Percentiles rank a stretch among this genome's conserved stretches.
These are phyloP conservation scores for Colletotrichum eleusines DNA, from an alignment of 2,329 filamentous ascomycete species.

Conservation along the genomic window DNA sequence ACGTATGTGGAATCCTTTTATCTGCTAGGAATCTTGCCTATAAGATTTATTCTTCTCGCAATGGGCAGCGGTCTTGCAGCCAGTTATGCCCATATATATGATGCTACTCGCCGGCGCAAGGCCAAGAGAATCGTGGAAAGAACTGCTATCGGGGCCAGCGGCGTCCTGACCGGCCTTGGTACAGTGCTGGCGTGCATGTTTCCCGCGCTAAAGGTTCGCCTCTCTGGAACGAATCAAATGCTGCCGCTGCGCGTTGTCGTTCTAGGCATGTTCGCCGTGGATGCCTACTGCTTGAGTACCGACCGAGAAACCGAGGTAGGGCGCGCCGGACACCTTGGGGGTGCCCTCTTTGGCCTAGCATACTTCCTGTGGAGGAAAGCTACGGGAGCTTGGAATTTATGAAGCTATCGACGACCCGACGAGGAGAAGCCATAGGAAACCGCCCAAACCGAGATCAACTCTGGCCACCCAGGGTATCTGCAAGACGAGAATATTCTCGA, in stretches of 20 bases:
- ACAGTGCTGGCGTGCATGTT: conserved; percentile 34
- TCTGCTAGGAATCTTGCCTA: conserved; percentile 13
- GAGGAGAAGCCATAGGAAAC: neutral
- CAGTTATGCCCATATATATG: conserved; percentile 10
- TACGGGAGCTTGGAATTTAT: conserved; percentile 16
- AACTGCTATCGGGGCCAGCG: conserved; percentile 34
- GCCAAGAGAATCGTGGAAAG: neutral
- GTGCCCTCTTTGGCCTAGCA: conserved; percentile 31
- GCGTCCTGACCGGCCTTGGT: conserved; percentile 26
- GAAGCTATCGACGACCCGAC: neutral
- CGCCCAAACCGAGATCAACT: conserved; percentile 34
- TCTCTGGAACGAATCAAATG: conserved; percentile 26
- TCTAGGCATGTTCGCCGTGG: conserved; percentile 31
- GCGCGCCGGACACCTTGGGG: conserved; percentile 33
- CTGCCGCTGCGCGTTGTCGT: conserved; percentile 25
- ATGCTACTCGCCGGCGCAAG: conserved; percentile 1
- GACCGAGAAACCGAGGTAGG: conserved; percentile 31
- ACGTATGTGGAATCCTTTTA: conserved; percentile 26
- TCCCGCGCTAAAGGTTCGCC: conserved; percentile 26
- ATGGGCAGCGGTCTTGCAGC: conserved; percentile 32
- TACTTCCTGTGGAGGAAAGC: conserved; percentile 29
- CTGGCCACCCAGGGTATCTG: conserved; percentile 21
- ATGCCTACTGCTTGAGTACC: conserved; percentile 26
- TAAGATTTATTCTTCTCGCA: conserved; percentile 22
- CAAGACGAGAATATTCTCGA: conserved; percentile 13